phyloP scores from a whole-genome alignment of 1,139 yeast species.

The Nematodospora anomalae region DNA sequence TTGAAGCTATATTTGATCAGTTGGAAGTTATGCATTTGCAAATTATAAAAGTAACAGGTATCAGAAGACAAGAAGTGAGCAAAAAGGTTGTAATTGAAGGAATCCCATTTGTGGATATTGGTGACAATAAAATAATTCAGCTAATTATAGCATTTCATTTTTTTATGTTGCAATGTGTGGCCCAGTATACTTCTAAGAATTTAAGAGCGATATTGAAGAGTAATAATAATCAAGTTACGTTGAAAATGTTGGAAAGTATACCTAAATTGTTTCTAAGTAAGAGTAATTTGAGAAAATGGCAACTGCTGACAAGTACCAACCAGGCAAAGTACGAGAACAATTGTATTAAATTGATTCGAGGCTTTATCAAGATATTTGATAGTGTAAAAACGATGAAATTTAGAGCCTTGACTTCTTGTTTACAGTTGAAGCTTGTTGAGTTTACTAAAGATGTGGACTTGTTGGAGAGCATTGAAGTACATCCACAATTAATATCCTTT shows the following conservation, averaged over 20 bases:
- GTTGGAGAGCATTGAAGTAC: slow-evolving; percentile 7
- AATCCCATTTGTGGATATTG: slow-evolving; percentile 9
- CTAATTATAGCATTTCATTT: slow-evolving; percentile 34
- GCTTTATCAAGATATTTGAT: slow-evolving; percentile 23
- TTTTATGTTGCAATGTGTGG: slow-evolving; percentile 29
- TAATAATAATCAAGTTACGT: slow-evolving; percentile 13
- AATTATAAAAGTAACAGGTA: slow-evolving; percentile 5
- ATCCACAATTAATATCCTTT: slow-evolving; percentile 11
- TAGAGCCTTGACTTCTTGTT: slow-evolving; percentile 9
- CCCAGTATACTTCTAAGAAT: slow-evolving; percentile 26
- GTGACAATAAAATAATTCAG: slow-evolving; percentile 18
- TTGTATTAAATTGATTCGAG: slow-evolving; percentile 25
- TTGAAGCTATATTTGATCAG: slow-evolving; percentile 17
- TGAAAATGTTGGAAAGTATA: slow-evolving; percentile 14
- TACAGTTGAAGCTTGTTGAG: slow-evolving; percentile 15
- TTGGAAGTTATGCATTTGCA: slow-evolving; percentile 11
- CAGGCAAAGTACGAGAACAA: slow-evolving; percentile 19
- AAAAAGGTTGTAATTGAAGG: slow-evolving; percentile 9
- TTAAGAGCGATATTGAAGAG: slow-evolving; percentile 16
- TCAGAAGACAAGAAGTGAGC: background rate
- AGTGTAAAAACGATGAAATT: slow-evolving; percentile 10
- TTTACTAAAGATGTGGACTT: slow-evolving; percentile 9
- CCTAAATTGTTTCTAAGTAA: slow-evolving; percentile 23
- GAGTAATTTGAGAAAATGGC: slow-evolving; percentile 28
- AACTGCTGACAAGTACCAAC: slow-evolving; percentile 12